Conservation (phyloP, 2,329 filamentous ascomycete genomes). For the Acrodontium crateriforme region DNA sequence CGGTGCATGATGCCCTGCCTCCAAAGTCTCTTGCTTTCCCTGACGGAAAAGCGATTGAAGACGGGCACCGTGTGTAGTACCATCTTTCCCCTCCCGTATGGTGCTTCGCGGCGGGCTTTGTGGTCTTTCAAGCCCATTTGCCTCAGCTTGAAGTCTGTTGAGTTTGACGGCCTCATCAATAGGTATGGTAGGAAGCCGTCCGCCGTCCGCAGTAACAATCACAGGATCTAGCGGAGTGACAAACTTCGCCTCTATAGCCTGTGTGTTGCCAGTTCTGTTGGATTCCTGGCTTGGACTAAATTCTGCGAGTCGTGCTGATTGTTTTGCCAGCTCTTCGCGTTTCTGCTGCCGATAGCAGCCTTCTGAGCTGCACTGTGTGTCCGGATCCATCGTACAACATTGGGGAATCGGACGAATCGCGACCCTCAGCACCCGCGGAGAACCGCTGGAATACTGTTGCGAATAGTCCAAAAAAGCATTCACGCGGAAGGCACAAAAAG, state of each 20-base stretch:
- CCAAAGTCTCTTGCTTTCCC: slow-evolving; percentile 29
- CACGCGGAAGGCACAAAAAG: too few relatives aligned
- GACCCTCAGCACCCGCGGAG: too few relatives aligned
- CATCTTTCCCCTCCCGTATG: slow-evolving; percentile 29
- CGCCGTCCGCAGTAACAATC: slow-evolving; percentile 53
- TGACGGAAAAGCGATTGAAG: slow-evolving; percentile 15
- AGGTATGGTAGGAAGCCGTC: slow-evolving; percentile 54
- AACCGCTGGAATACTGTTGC: too few relatives aligned
- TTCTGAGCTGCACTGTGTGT: too few relatives aligned
- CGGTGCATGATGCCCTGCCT: slow-evolving; percentile 25
- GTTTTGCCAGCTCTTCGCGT: too few relatives aligned
- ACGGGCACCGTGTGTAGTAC: slow-evolving; percentile 25
- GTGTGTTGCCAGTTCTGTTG: slow-evolving; percentile 31
- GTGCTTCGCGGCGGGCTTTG: slow-evolving; percentile 17
- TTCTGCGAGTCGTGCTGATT: slow-evolving; percentile 29
- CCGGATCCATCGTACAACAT: too few relatives aligned
- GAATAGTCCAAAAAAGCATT: too few relatives aligned
- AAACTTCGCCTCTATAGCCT: slow-evolving; percentile 47
- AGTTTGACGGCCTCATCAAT: slow-evolving; percentile 56
- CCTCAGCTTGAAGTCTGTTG: slow-evolving; percentile 46
- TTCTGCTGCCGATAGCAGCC: too few relatives aligned
- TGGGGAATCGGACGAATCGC: too few relatives aligned
- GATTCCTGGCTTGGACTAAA: slow-evolving; percentile 27
- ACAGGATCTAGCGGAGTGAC: slow-evolving; percentile 58
- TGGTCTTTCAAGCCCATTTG: slow-evolving; percentile 25